Evolutionary conservation across 2,329 filamentous ascomycete species (phyloP), one percentile per base, ranked within the genome.

Genomic region (Colletotrichum plurivorum): DNA sequence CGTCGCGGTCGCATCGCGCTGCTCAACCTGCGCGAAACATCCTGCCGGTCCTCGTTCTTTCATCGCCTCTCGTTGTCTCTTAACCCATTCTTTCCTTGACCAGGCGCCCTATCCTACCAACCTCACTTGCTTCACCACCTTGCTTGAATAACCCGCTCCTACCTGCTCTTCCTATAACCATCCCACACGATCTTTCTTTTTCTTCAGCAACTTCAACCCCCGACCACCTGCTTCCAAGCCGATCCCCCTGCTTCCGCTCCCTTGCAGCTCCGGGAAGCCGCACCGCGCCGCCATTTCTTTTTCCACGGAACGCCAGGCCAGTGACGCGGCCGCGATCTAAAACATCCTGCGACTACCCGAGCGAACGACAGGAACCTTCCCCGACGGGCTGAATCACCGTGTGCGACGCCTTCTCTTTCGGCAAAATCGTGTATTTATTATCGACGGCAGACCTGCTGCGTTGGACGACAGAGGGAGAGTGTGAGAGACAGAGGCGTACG

Each of bases 191-290:
- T 52, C 27, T 49, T 59, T 48, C 61, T 59, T 65, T 36, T 54
- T 65, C 22, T 43, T 27, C 31, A 51, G 31, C 55, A 61, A 45
- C 31, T 52, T n/a, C 45, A 31, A 49, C 13, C 57, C 57, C 13
- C 45, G 12, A n/a, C 45, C 9, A 20, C 45, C 18, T 48, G 16
- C 31, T 43, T 63, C 16, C 45, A 20, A 18, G 22, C 22, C n/a
- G 20, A 53, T 55, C 16, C 31, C 22, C 13, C 43, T 39, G 61
- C 55, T 36, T 46, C 39, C 25, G 43, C 43, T 51, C 55, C 62
- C 67, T 61, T 69, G 66, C 62, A 52, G 54, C 64, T 62, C 36
- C 18, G 15, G 55, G 54, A 66, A 65, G 27, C 55, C 10, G 45
- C 36, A 43, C 45, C 51, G 67, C 55, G 67, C 45, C 62, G 39